Percentiles rank a stretch among this genome's conserved stretches.
Conservation (phyloP, 1,139 yeast genomes). For the Sugiyamaella pinicola region DNA sequence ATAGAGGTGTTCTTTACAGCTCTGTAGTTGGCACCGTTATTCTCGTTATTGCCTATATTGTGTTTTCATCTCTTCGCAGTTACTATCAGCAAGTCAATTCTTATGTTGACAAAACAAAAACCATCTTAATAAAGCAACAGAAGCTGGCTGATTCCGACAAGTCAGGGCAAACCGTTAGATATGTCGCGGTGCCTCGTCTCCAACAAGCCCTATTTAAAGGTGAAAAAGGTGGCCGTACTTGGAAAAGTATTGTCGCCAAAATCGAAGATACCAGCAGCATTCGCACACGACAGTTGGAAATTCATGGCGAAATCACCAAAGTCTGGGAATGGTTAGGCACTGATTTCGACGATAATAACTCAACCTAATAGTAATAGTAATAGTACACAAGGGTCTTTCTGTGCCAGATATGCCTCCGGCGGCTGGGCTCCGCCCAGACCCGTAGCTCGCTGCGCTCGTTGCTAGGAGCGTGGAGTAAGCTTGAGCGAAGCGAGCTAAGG, state of each 20-base stretch:
- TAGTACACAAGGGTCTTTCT: background rate
- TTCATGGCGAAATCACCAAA: conserved; percentile 83
- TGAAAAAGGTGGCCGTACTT: conserved; percentile 54
- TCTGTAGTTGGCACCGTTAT: conserved; percentile 20
- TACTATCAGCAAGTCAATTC: conserved; percentile 30
- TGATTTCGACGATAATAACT: conserved; percentile 9
- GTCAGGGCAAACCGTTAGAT: conserved; percentile 48
- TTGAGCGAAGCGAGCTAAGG: background rate
- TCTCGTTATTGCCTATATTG: conserved; percentile 16
- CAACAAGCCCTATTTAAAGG: conserved; percentile 65
- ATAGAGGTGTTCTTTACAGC: conserved; percentile 36
- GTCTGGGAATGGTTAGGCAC: conserved; percentile 86
- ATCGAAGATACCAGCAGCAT: conserved; percentile 72
- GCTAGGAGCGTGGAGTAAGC: background rate
- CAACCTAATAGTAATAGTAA: conserved; percentile 8
- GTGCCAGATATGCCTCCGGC: too few species aligned
- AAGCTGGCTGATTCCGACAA: conserved; percentile 39
- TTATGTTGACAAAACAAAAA: conserved; percentile 40
- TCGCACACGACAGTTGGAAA: conserved; percentile 60
- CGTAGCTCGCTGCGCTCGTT: too few species aligned
- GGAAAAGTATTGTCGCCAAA: conserved; percentile 61
- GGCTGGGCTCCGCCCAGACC: too few species aligned
- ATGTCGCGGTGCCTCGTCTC: conserved; percentile 72
- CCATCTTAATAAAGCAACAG: conserved; percentile 44
- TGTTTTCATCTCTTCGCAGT: conserved; percentile 16